Percentiles rank a stretch among this genome's conserved stretches.
Evolutionary conservation across 2,329 filamentous ascomycete genomes (phyloP).

Genomic region (Xylaria digitata): DNA sequence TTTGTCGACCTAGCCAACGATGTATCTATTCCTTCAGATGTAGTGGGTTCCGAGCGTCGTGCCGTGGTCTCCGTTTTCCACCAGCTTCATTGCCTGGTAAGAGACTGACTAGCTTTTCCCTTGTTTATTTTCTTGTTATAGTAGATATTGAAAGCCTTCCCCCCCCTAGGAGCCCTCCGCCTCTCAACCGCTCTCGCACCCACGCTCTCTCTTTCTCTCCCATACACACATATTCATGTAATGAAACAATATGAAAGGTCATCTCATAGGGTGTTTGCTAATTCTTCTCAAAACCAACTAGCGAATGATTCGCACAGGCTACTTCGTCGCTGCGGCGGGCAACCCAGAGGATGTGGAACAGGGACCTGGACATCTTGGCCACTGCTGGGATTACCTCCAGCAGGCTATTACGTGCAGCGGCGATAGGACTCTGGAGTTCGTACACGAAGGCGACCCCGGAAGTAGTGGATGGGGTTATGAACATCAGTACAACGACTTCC

Average conservation of each 20-base stretch:
- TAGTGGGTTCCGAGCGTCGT: background rate
- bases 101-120: background rate
- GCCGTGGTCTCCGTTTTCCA: conserved; percentile 3
- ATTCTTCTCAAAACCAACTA: background rate
- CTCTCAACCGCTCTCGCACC: too few relatives aligned
- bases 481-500: background rate
- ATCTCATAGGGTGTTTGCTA: too few relatives aligned
- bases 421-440: conserved; percentile 1
- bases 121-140: too few relatives aligned
- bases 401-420: conserved; percentile 1
- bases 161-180: too few relatives aligned
- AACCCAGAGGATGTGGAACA: background rate
- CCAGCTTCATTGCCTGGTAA: conserved; percentile 8
- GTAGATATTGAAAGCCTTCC: too few relatives aligned
- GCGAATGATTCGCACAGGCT: background rate
- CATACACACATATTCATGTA: too few relatives aligned
- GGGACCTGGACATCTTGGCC: background rate
- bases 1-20: background rate
- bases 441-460: background rate
- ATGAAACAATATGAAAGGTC: too few relatives aligned
- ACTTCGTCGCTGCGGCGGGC: background rate
- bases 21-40: background rate
- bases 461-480: conserved; percentile 1
- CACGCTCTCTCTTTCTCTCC: too few relatives aligned
- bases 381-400: background rate